Conservation (phyloP, 2,329 filamentous ascomycete genomes). For the Claviceps digitariae region DNA sequence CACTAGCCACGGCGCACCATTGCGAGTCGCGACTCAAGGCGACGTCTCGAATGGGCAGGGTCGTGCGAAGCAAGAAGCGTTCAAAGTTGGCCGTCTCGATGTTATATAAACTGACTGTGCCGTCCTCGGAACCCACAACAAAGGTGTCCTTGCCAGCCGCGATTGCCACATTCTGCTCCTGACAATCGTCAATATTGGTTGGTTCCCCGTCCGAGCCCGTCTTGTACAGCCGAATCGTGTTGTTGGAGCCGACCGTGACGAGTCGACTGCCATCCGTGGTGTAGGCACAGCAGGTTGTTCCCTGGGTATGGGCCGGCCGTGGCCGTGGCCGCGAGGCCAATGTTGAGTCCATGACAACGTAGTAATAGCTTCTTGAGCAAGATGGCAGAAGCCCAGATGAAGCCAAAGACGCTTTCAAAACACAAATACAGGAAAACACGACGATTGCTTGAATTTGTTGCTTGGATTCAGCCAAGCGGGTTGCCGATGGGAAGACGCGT, state of each 20-base stretch:
- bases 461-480: neutral
- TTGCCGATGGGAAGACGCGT: constrained; percentile 22
- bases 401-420: neutral
- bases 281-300: constrained; percentile 76
- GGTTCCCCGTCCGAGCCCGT: constrained; percentile 89
- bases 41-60: constrained; percentile 78
- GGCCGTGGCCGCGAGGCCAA: constrained; percentile 37
- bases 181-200: constrained; percentile 78
- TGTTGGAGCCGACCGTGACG: constrained; percentile 86
- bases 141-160: constrained; percentile 69
- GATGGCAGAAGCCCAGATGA: neutral
- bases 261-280: constrained; percentile 78
- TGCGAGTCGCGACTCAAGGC: constrained; percentile 66
- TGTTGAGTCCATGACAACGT: constrained; percentile 19
- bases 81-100: constrained; percentile 62
- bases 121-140: constrained; percentile 82
- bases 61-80: constrained; percentile 66
- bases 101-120: constrained; percentile 90
- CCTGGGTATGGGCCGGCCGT: constrained; percentile 66
- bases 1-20: constrained; percentile 94
- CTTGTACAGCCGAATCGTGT: constrained; percentile 83
- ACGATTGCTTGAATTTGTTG: neutral
- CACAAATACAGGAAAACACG: neutral
- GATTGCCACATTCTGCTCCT: constrained; percentile 72
- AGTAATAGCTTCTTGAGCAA: neutral